These are phyloP conservation scores for Phytophthora pistaciae DNA, from an alignment of 352 stramenopile species.

Conservation along the genomic window DNA sequence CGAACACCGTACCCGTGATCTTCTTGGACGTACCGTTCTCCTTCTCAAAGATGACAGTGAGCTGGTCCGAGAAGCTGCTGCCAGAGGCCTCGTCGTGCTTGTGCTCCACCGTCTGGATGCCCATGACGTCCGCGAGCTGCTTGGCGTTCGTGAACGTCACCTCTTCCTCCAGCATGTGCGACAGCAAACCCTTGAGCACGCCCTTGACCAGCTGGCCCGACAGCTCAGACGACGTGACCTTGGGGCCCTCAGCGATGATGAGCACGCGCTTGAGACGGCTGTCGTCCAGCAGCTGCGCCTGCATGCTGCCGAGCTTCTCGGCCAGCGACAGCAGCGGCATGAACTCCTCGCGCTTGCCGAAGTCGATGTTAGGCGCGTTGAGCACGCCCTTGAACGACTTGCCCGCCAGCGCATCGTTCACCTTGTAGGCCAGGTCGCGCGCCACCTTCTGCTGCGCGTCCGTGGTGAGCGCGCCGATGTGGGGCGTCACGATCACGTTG, in stretches of 20 bases:
- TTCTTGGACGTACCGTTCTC: slow-evolving; percentile 83
- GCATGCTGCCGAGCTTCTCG: slow-evolving; percentile 92
- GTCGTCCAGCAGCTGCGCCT: slow-evolving; percentile 86
- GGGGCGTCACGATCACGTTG: slow-evolving; percentile 94
- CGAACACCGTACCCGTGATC: slow-evolving; percentile 93
- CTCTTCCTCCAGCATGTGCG: slow-evolving; percentile 91
- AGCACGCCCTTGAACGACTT: slow-evolving; percentile 95
- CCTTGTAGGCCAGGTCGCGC: slow-evolving; percentile 90
- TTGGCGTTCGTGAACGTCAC: slow-evolving; percentile 93
- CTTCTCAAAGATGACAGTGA: slow-evolving; percentile 94
- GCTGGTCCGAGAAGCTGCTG: slow-evolving; percentile 90
- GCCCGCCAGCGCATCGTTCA: slow-evolving; percentile 92
- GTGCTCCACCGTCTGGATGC: slow-evolving; percentile 91
- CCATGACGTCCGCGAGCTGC: slow-evolving; percentile 88
- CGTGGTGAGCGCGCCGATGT: slow-evolving; percentile 95
- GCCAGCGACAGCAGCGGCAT: slow-evolving; percentile 90
- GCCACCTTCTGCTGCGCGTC: slow-evolving; percentile 96
- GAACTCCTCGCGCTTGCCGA: slow-evolving; percentile 79
- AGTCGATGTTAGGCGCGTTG: slow-evolving; percentile 96
- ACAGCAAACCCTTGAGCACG: slow-evolving; percentile 92
- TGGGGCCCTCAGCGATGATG: slow-evolving; percentile 83
- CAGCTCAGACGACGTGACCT: slow-evolving; percentile 84
- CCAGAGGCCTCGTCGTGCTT: slow-evolving; percentile 84
- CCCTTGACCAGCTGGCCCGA: slow-evolving; percentile 87
- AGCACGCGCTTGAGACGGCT: slow-evolving; percentile 72